Evolutionary conservation across 352 stramenopile genomes (phyloP).

Genomic region (Pythium folliculosum): DNA sequence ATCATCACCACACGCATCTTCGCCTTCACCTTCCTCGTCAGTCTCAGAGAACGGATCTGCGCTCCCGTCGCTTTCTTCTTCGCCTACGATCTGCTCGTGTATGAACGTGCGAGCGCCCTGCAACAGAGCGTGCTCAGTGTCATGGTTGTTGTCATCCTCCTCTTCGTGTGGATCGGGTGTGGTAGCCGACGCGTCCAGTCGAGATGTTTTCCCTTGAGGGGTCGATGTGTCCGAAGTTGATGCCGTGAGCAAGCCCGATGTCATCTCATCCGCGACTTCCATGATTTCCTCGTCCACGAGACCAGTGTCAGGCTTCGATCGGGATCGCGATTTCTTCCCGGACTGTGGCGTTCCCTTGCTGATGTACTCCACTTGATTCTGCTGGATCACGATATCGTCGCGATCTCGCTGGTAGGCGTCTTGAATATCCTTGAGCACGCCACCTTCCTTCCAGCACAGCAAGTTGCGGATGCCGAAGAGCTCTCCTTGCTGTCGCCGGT

Average conservation of each 20-base stretch:
- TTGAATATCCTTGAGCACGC: conserved; percentile 76
- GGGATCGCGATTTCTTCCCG: conserved; percentile 23
- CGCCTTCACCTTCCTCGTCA: conserved; percentile 25
- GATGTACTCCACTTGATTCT: conserved; percentile 60
- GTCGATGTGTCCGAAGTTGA: background rate
- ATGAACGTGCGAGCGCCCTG: conserved; percentile 29
- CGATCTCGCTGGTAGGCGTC: conserved; percentile 59
- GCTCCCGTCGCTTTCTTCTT: conserved; percentile 13
- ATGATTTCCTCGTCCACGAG: conserved; percentile 38
- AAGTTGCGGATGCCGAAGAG: conserved; percentile 81
- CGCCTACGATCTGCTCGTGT: conserved; percentile 34
- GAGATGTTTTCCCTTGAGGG: conserved; percentile 14
- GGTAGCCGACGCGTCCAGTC: background rate
- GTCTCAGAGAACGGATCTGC: conserved; percentile 24
- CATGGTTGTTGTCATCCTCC: conserved; percentile 35
- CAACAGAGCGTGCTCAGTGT: conserved; percentile 31
- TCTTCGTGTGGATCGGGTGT: conserved; percentile 17
- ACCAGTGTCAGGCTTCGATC: conserved; percentile 7
- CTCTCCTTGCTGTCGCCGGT: conserved; percentile 70
- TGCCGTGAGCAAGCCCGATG: conserved; percentile 36
- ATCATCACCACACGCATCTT: background rate
- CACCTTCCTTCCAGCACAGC: conserved; percentile 71
- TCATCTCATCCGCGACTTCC: conserved; percentile 41
- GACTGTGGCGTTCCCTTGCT: conserved; percentile 6
- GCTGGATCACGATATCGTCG: conserved; percentile 51